phyloP scores from a whole-genome alignment of 768 basidiomycete species.

The Mycena leptocephala region DNA sequence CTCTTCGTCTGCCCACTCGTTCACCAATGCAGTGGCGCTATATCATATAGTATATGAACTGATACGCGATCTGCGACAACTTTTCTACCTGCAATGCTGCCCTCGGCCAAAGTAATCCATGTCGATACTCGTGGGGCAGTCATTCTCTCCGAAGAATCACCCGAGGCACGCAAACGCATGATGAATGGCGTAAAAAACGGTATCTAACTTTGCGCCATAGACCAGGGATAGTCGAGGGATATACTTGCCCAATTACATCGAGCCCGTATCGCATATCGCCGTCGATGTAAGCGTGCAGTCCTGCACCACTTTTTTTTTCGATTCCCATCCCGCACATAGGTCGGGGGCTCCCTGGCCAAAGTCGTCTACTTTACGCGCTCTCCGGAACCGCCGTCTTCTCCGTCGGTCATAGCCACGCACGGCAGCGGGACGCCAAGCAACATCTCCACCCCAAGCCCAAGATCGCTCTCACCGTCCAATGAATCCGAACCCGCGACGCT shows the following conservation, averaged over 20 bases:
- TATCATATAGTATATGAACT: slow-evolving; percentile 26
- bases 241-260: slow-evolving; percentile 97
- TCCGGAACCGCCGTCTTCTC: slow-evolving; percentile 86
- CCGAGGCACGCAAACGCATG: slow-evolving; percentile 75
- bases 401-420: slow-evolving; percentile 74
- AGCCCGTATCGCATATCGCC: slow-evolving; percentile 97
- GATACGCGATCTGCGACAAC: slow-evolving; percentile 12
- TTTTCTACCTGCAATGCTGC: slow-evolving; percentile 57
- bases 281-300: slow-evolving; percentile 83
- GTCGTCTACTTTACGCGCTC: slow-evolving; percentile 99
- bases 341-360: slow-evolving; percentile 97
- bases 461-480: slow-evolving; percentile 60
- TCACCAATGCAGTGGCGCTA: slow-evolving; percentile 7
- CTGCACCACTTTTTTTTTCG: slow-evolving; percentile 16
- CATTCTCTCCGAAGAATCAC: slow-evolving; percentile 94
- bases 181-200: slow-evolving; percentile 25
- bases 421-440: slow-evolving; percentile 66
- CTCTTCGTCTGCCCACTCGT: slow-evolving; percentile 1
- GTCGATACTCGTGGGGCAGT: slow-evolving; percentile 96
- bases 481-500: slow-evolving; percentile 48
- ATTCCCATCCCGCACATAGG: slow-evolving; percentile 63
- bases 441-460: slow-evolving; percentile 62
- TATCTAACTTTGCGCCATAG: slow-evolving; percentile 55
- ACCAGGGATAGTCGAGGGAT: slow-evolving; percentile 96
- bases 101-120: slow-evolving; percentile 89